phyloP scores from a whole-genome alignment of 2,329 filamentous ascomycete species.

The Colletotrichum truncatum region DNA sequence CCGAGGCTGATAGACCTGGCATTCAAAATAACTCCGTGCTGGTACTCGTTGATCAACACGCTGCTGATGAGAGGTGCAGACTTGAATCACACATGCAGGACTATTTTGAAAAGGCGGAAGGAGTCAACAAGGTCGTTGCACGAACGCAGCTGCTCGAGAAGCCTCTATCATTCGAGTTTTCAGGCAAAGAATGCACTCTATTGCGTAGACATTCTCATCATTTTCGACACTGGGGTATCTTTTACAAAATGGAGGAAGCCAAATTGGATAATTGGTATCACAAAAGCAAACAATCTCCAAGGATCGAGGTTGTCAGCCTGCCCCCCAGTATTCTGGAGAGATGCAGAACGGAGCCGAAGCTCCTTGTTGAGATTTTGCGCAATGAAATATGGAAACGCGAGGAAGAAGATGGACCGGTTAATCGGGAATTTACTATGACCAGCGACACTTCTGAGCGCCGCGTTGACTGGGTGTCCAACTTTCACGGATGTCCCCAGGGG shows the following conservation, averaged over 20 bases:
- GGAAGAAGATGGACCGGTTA: constrained; percentile 46
- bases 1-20: not conserved
- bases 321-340: constrained; percentile 80
- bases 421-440: not conserved
- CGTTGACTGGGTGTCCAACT: constrained; percentile 64
- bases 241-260: constrained; percentile 58
- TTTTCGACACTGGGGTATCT: constrained; percentile 80
- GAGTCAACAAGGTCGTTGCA: constrained; percentile 29
- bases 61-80: constrained; percentile 87
- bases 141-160: constrained; percentile 53
- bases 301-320: constrained; percentile 64
- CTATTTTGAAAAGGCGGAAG: constrained; percentile 52
- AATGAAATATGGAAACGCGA: constrained; percentile 76
- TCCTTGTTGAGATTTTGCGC: constrained; percentile 79
- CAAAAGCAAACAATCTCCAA: constrained; percentile 24
- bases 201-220: constrained; percentile 62
- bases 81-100: constrained; percentile 75
- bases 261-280: constrained; percentile 3
- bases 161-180: constrained; percentile 72
- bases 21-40: constrained; percentile 59
- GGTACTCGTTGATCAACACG: constrained; percentile 90
- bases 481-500: constrained; percentile 77
- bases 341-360: constrained; percentile 75
- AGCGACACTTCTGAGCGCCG: not conserved
- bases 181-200: constrained; percentile 65